phyloP scores from a whole-genome alignment of 2,329 filamentous ascomycete genomes.

The Aspergillus carbonarius region DNA sequence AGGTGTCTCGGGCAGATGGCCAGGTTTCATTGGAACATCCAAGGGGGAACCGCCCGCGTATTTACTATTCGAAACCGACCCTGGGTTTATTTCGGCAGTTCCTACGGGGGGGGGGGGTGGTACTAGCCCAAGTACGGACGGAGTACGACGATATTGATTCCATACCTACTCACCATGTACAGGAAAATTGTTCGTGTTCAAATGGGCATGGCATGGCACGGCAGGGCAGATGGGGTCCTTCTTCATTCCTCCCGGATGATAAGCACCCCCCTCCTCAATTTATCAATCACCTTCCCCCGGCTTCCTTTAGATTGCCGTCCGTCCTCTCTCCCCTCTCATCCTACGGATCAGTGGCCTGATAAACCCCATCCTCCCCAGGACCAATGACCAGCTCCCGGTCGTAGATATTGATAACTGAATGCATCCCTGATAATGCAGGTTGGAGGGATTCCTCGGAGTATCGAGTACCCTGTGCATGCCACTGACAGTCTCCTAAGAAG shows the following conservation, averaged over 20 bases:
- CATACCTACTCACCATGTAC: neutral
- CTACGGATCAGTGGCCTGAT: neutral
- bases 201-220: neutral
- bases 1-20: neutral
- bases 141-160: too few species aligned
- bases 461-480: slow-evolving; percentile 8
- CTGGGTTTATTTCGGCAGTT: slow-evolving; percentile 3
- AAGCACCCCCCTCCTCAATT: too few species aligned
- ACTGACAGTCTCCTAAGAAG: slow-evolving; percentile 15
- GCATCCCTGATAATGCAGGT: neutral
- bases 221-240: neutral
- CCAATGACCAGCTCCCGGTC: neutral
- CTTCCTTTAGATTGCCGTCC: neutral
- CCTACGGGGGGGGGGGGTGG: neutral
- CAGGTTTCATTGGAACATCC: neutral
- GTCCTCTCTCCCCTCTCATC: neutral
- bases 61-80: neutral
- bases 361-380: neutral
- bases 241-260: too few species aligned
- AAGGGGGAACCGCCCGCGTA: neutral
- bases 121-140: too few species aligned
- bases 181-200: neutral
- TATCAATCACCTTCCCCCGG: too few species aligned
- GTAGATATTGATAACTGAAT: neutral
- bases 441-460: neutral